Evolutionary conservation across 2,329 filamentous ascomycete genomes (phyloP).

Genomic region (Epichloe sibirici): DNA sequence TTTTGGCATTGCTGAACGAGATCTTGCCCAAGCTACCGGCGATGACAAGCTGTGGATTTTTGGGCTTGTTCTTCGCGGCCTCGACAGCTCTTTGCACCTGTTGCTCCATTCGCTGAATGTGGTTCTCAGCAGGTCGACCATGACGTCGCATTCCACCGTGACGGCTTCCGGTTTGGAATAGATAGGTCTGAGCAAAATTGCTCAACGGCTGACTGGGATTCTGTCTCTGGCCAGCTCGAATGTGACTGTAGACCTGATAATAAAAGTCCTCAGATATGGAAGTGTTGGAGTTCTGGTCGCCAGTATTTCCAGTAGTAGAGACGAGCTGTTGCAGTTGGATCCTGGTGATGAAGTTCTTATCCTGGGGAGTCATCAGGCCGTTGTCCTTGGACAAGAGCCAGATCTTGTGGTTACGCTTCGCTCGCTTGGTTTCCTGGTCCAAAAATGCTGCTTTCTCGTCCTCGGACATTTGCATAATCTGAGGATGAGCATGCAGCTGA

Average conservation of each 20-base stretch:
- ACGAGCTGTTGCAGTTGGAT: constrained; percentile 96
- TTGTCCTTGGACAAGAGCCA: constrained; percentile 88
- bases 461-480: constrained; percentile 61
- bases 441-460: constrained; percentile 75
- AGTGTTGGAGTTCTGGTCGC: constrained; percentile 67
- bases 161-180: constrained; percentile 86
- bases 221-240: constrained; percentile 77
- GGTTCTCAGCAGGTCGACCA: constrained; percentile 79
- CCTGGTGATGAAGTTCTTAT: constrained; percentile 98
- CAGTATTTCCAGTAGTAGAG: constrained; percentile 76
- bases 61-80: constrained; percentile 92
- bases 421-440: constrained; percentile 83
- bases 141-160: constrained; percentile 64
- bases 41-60: constrained; percentile 93
- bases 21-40: constrained; percentile 96
- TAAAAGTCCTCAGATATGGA: constrained; percentile 91
- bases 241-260: constrained; percentile 94
- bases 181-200: constrained; percentile 94
- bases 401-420: constrained; percentile 97
- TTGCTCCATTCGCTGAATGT: constrained; percentile 98
- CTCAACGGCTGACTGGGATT: constrained; percentile 87
- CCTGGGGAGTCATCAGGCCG: constrained; percentile 94
- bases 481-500: constrained; percentile 23
- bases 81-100: constrained; percentile 96
- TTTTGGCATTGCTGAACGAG: constrained; percentile 97